Base-by-base conservation (phyloP, 2,329 filamentous ascomycete genomes). In the Fusarium foetens region DNA sequence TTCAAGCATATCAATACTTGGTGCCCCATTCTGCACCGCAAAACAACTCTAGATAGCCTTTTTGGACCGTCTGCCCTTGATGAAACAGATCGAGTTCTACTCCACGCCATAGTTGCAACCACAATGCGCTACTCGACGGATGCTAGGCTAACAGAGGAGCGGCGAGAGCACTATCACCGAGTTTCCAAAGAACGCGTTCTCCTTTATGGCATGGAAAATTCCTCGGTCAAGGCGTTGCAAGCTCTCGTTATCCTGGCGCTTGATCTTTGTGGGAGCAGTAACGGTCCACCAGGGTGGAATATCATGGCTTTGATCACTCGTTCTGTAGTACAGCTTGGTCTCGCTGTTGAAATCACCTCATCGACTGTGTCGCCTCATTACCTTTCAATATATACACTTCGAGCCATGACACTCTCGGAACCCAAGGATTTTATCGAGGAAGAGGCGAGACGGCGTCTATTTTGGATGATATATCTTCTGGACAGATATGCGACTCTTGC, bases 381-480 rank as follows among this genome's bases (percentile, higher is more conserved):
- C 79, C 90, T 92, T 4, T 97, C 95, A 1, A 97, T 97, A 51
- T 97, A 97, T 79, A 97, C 94, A 0, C 84, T 97, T 48, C 88
- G 94, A 60, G 94, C 94, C 21, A 95, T 95, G 84, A 91, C 95
- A 6, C 85, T 97, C 0, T 93, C 94, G 0, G 94, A 97, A 68
- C 89, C 95, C 0, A 91, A 90, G 55, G 93, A 94, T 68, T 97
- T 95, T 81, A 92, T 97, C 62, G 94, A 97, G 79, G 95, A 97
- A 68, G 95, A 98, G 80, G 93, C 93, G 45, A 87, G 94, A 33
- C 88, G 95, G 33, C 87, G 95, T 31, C 84, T 97, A 2, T 97
- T 98, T 80, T 98, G 95, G 95, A 95, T 97, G 91, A 91, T 97
- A 16, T 98, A 97, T 78, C 83, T 97, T 17, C 86, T 98, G 10